Evolutionary conservation across 2,329 filamentous ascomycete species (phyloP).

Genomic region (Neopestalotiopsis sp.): DNA sequence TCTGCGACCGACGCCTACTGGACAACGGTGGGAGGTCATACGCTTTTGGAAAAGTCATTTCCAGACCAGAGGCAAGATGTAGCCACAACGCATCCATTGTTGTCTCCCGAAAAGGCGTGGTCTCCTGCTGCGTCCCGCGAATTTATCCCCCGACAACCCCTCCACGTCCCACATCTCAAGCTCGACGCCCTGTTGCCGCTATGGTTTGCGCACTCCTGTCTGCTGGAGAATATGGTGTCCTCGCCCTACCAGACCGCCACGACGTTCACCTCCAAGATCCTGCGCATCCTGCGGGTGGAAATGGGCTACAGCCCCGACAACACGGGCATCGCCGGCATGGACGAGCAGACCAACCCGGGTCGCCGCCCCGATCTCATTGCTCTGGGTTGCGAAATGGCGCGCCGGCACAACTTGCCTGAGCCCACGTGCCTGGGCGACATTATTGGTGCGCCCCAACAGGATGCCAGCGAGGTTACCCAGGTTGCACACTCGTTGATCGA

Average conservation of each 20-base stretch:
- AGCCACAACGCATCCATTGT: too few relatives aligned
- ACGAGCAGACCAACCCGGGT: not conserved
- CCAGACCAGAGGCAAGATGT: not conserved
- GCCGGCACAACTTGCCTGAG: not conserved
- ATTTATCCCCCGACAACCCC: not conserved
- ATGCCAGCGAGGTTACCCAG: not conserved
- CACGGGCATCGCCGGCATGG: not conserved
- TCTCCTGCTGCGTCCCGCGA: not conserved
- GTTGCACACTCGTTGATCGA: not conserved
- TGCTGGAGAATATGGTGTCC: not conserved
- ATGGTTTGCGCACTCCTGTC: not conserved
- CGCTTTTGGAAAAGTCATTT: not conserved
- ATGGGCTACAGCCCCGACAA: not conserved
- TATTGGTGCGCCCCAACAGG: not conserved
- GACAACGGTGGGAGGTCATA: not conserved
- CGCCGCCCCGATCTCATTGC: not conserved
- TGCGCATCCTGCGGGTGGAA: not conserved
- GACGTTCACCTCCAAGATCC: not conserved
- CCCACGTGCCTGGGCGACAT: not conserved
- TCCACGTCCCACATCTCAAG: not conserved
- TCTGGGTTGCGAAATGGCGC: not conserved
- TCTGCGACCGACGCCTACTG: not conserved
- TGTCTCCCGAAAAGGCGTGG: not conserved
- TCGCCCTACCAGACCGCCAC: not conserved
- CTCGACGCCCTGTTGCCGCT: not conserved